Base-by-base conservation (phyloP, 1,284 basidiomycete species). In the Apiotrichum veenhuisii region DNA sequence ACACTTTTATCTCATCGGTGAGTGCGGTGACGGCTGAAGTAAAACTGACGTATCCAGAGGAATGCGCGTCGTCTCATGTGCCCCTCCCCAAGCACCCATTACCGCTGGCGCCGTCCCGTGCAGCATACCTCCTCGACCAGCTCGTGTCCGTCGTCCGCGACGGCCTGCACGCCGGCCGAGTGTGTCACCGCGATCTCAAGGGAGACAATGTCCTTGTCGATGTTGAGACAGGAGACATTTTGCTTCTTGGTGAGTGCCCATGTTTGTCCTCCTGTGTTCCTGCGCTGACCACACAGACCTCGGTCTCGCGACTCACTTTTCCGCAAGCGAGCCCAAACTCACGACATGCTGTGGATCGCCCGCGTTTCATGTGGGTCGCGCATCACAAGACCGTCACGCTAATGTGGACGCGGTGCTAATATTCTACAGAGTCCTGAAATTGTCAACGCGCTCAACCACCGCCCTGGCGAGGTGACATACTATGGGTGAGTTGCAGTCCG, bases 141-240 rank as follows among this genome's bases (percentile, higher is more conserved):
- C 76, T 83, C n/a, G 75, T 82, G 17, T 77, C 76, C 5, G 81
- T 81, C 20, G 76, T 81, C 3, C 68, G 80, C 41, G 77, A 78
- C 50, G 77, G 77, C n/a, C 70, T 83, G 47, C 82, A 83, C 55
- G 69, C 73, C 34, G 72, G 81, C 1, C 73, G 78, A 50, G 80
- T 83, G 43, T 81, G 80, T 51, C 82, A 83, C 61, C 76, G 82
- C 9, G 82, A 83, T 66, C 78, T 83, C 68, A 83, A 83, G 63
- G 73, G 75, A 10, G 76, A 77, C 50, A 77, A 76, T 50, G 62
- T 76, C 40, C 63, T 73, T 18, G 67, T 75, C 5, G 61, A 73
- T 52, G 52, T 77, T 10, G 76, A 69, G 10, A 74, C 62, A n/a
- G 75, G 72, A 12, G 73, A 75, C 42, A 69, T 76, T 37, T 38